These are phyloP conservation scores for Dunaliella sp. DNA, from an alignment of 139 green algal genomes.

Conservation along the genomic window DNA sequence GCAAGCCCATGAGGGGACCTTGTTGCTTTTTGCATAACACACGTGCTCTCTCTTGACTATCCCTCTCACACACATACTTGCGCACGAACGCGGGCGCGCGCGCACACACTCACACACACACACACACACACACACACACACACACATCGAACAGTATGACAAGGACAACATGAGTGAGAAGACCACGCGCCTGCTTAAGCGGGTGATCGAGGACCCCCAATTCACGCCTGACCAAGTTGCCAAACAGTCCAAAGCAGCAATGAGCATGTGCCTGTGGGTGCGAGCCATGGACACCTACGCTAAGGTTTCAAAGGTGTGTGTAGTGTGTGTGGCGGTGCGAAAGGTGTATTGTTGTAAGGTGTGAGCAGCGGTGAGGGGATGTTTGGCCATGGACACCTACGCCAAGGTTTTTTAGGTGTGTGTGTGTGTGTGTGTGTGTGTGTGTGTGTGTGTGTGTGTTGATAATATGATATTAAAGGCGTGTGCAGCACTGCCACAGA, in stretches of 20 bases:
- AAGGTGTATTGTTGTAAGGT: neutral
- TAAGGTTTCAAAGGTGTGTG: conserved; percentile 34
- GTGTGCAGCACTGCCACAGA: neutral
- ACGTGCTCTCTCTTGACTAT: too few species aligned
- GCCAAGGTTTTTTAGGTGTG: too few species aligned
- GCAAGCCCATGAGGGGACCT: too few species aligned
- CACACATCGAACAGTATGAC: conserved; percentile 75
- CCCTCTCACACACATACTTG: too few species aligned
- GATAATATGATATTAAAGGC: too few species aligned
- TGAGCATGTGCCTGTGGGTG: conserved; percentile 80
- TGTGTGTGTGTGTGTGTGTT: conserved; percentile 4
- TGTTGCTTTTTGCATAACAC: too few species aligned
- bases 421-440: conserved; percentile 8
- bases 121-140: too few species aligned
- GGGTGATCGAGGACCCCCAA: conserved; percentile 60
- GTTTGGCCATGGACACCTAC: too few species aligned
- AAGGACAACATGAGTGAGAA: conserved; percentile 60
- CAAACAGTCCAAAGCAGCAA: conserved; percentile 72
- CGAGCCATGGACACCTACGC: conserved; percentile 82
- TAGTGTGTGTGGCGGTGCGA: neutral
- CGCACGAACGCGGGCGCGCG: too few species aligned
- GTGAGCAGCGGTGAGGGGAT: too few species aligned
- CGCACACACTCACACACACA: too few species aligned
- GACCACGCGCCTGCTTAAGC: conserved; percentile 46
- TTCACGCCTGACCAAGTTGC: conserved; percentile 76